Percentiles rank a stretch among this genome's conserved stretches.
phyloP scores from a whole-genome alignment of 495 filamentous ascomycete species.

The Penicillium robsamsonii region DNA sequence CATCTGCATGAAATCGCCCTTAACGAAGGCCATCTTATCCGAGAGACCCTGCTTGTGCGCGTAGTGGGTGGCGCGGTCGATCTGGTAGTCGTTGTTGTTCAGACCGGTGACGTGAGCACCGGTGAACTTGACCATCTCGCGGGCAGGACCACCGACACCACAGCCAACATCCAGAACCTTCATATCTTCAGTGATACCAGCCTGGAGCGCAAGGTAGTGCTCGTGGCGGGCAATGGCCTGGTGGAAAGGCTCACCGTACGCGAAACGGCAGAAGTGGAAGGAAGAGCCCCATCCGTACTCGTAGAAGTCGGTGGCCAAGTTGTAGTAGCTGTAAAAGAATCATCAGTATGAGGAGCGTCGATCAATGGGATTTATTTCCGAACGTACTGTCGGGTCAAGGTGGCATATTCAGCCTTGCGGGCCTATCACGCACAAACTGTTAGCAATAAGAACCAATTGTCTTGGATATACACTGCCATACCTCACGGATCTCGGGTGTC shows the following conservation, averaged over 20 bases:
- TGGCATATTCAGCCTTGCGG: constrained; percentile 88
- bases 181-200: constrained; percentile 82
- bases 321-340: constrained; percentile 74
- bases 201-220: constrained; percentile 92
- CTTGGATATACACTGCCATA: constrained; percentile 30
- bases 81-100: constrained; percentile 99
- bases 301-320: constrained; percentile 95
- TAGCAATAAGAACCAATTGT: neutral
- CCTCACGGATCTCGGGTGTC: constrained; percentile 78
- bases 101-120: constrained; percentile 85
- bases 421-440: constrained; percentile 47
- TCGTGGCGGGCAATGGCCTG: constrained; percentile 97
- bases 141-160: constrained; percentile 94
- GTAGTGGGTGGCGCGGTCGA: constrained; percentile 87
- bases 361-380: constrained; percentile 2
- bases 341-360: constrained; percentile 16
- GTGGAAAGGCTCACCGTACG: constrained; percentile 79
- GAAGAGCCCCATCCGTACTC: constrained; percentile 94
- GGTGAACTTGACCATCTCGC: constrained; percentile 95
- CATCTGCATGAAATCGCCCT: constrained; percentile 99
- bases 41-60: constrained; percentile 77
- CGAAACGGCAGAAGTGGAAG: constrained; percentile 98
- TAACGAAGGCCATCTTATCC: constrained; percentile 81
- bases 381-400: constrained; percentile 86
- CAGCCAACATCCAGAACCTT: constrained; percentile 95